Evolutionary conservation across 1,284 basidiomycete species (phyloP).

Genomic region (Cryptococcus sp.): DNA sequence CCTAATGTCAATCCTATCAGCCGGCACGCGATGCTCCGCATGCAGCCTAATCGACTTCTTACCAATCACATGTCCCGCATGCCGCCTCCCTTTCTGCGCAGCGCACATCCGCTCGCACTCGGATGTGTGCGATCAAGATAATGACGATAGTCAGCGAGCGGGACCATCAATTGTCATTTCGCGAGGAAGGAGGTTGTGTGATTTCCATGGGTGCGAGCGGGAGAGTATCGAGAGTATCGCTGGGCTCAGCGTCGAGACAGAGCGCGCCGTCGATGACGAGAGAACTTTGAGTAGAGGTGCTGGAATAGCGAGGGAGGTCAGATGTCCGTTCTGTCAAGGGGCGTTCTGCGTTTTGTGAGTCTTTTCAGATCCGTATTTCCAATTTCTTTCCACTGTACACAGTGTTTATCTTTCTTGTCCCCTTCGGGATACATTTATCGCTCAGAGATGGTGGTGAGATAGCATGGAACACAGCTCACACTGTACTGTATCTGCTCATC

Average conservation of each 20-base stretch:
- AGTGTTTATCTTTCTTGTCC: background rate
- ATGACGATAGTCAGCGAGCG: background rate
- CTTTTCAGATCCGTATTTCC: no score
- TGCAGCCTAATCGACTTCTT: conserved; percentile 47
- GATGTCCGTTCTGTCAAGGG: conserved; percentile 35
- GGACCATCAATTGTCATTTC: conserved; percentile 3
- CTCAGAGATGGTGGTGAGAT: no score
- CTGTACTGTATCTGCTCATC: background rate
- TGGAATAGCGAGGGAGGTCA: conserved; percentile 32
- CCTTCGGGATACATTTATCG: no score
- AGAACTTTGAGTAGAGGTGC: background rate
- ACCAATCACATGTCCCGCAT: conserved; percentile 38
- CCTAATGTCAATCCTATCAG: conserved; percentile 36
- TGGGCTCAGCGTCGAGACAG: conserved; percentile 7
- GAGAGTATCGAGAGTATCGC: conserved; percentile 42
- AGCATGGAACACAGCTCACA: conserved; percentile 3
- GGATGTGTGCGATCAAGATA: conserved; percentile 25
- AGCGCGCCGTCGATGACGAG: conserved; percentile 9
- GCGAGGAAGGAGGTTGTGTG: conserved; percentile 27
- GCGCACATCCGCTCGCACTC: conserved; percentile 36
- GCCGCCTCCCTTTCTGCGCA: conserved; percentile 33
- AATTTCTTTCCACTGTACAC: background rate
- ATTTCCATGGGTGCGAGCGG: conserved; percentile 24
- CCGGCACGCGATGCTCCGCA: conserved; percentile 34
- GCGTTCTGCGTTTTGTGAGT: conserved; percentile 44